Evolutionary conservation across 2,329 filamentous ascomycete genomes (phyloP), one percentile per base, ranked within the genome.

Genomic region (Akanthomyces dipterigenus): DNA sequence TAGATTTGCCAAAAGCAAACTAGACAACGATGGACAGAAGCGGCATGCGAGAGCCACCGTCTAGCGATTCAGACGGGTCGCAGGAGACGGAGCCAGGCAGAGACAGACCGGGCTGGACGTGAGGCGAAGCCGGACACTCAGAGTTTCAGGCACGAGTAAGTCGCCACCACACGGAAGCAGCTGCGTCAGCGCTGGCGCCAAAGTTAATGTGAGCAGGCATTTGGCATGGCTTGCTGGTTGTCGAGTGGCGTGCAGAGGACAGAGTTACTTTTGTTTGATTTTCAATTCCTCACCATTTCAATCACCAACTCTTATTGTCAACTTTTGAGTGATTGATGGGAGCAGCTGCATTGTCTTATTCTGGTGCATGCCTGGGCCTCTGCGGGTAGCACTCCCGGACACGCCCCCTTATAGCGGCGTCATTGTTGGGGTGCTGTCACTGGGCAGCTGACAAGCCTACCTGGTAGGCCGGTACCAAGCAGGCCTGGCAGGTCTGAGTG

Each of bases 131-230:
- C 20, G 28, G 54, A 56, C 54, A 36, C 38, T 45, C n/a, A 24
- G 42, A 46, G 54, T 56, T 56, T 56, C 54, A 56, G 26, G 54
- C 42, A 46, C 42, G 20, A 56, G 28, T 42, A 56, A 55, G 38
- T 55, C 36, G 54, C 26, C 26, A 46, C 54, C 54, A 56, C 26
- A n/a, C 36, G 26, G n/a, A 18, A 50, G 9, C 26, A 50, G 48
- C 48, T 50, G 28, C 48, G 50, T 54, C 50, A 42, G 34, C 50
- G 20, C 31, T 20, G 31, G 18, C 22, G 34, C 50, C 34, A 54
- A 54, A 40, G 18, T 40, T 18, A 14, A 22, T 51, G 28, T 14
- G 48, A 34, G 48, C n/a, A 7, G n/a, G 14, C 11, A 45, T 4
- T n/a, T n/a, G 11, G 36, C 16, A 24, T 45, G 43, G 43, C 43